A percentile compares a stretch with the other conserved stretches of the same genome.
Evolutionary conservation across 495 filamentous ascomycete species (phyloP).

Genomic region (Penicillium malachiteum): DNA sequence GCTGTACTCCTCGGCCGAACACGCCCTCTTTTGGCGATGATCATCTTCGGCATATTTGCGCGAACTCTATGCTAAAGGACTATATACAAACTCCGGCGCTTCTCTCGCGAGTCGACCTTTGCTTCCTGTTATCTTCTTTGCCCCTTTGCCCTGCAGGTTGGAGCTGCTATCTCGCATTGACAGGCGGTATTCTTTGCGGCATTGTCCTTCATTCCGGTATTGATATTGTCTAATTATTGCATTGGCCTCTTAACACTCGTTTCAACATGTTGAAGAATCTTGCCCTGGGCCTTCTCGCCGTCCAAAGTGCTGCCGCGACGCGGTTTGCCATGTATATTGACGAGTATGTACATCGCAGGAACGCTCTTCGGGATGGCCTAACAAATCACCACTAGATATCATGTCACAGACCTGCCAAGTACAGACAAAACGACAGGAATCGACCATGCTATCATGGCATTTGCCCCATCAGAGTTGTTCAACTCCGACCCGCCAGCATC

Average conservation of each 20-base stretch:
- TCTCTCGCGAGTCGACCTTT: background rate
- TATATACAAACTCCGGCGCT: background rate
- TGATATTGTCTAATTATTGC: background rate
- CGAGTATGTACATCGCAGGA: slow-evolving; percentile 18
- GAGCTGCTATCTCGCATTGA: background rate
- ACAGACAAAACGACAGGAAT: slow-evolving; percentile 28
- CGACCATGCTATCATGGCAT: slow-evolving; percentile 64
- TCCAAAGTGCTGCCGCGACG: slow-evolving; percentile 26
- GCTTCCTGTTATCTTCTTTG: background rate
- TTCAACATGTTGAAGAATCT: slow-evolving; percentile 30
- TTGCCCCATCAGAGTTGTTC: slow-evolving; percentile 62
- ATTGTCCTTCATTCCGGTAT: background rate
- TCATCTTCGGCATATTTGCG: background rate
- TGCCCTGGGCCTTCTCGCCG: slow-evolving; percentile 33
- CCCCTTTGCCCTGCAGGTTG: slow-evolving; percentile 2
- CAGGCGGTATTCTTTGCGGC: background rate
- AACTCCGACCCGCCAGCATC: slow-evolving; percentile 47
- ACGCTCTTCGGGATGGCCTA: background rate
- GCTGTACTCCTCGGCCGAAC: background rate
- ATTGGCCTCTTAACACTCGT: background rate
- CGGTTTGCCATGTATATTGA: slow-evolving; percentile 45
- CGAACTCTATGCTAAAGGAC: background rate
- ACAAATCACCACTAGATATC: slow-evolving; percentile 24
- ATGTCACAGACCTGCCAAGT: slow-evolving; percentile 28
- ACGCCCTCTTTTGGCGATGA: background rate